Conservation (phyloP, 805 yeast genomes). For the Teunomyces cretensis region DNA sequence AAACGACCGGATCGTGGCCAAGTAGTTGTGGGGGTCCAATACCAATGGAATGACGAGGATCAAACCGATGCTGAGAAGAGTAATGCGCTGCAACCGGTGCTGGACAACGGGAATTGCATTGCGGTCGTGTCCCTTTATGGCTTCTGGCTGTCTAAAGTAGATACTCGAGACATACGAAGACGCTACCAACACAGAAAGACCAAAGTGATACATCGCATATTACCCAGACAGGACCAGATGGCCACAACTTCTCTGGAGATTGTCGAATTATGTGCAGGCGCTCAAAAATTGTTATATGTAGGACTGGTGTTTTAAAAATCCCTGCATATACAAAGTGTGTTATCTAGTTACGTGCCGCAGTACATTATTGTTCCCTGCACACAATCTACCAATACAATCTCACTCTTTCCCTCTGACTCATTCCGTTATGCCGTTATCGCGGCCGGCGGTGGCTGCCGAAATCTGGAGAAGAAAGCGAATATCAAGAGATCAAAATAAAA, state of each 20-base stretch:
- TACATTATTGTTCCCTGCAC: background rate
- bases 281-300: too few relatives aligned
- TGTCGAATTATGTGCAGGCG: too few relatives aligned
- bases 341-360: background rate
- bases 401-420: constrained; percentile 20
- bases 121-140: constrained; percentile 26
- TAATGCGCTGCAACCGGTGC: constrained; percentile 40
- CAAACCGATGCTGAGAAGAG: constrained; percentile 28
- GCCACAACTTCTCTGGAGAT: too few relatives aligned
- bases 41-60: constrained; percentile 30
- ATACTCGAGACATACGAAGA: constrained; percentile 47
- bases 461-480: constrained; percentile 3
- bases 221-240: too few relatives aligned
- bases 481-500: background rate
- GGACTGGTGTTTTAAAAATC: too few relatives aligned
- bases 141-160: constrained; percentile 27
- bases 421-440: constrained; percentile 5
- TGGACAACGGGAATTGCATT: constrained; percentile 45
- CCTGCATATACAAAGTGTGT: background rate
- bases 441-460: constrained; percentile 1
- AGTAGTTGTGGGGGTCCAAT: constrained; percentile 14
- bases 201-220: background rate
- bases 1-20: constrained; percentile 13
- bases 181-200: constrained; percentile 35
- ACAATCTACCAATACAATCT: constrained; percentile 14